Evolutionary conservation across 495 filamentous ascomycete species (phyloP).

Genomic region (Xylaria nigripes): DNA sequence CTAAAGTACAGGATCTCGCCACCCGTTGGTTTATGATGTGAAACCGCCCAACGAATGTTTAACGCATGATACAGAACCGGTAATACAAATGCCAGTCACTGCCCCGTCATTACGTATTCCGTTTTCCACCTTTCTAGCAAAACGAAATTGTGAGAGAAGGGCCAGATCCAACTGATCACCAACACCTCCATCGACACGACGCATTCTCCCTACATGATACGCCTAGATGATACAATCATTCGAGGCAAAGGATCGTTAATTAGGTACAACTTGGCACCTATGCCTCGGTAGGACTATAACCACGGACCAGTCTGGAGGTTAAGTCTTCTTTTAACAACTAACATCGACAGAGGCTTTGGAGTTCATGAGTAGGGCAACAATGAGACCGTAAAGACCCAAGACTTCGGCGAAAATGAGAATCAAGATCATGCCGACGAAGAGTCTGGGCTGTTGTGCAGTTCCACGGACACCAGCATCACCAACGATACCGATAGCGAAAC

Average conservation of each 20-base stretch:
- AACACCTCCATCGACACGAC: constrained; percentile 19
- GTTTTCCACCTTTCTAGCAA: constrained; percentile 21
- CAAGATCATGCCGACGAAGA: constrained; percentile 99
- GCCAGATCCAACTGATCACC: constrained; percentile 18
- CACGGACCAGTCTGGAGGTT: background rate
- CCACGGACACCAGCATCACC: constrained; percentile 98
- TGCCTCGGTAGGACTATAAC: constrained; percentile 8
- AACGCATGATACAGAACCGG: constrained; percentile 29
- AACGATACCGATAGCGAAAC: constrained; percentile 98
- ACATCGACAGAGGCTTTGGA: constrained; percentile 57
- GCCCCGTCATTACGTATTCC: constrained; percentile 35
- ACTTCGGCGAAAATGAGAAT: constrained; percentile 99
- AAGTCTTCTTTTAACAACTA: constrained; percentile 28
- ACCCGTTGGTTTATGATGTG: constrained; percentile 37
- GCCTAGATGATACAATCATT: background rate
- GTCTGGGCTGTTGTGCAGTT: constrained; percentile 91
- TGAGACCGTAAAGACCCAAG: constrained; percentile 96
- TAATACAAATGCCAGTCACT: constrained; percentile 35
- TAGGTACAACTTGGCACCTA: constrained; percentile 21
- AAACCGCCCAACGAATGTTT: constrained; percentile 25
- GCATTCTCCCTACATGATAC: constrained; percentile 19
- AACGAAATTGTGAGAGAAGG: constrained; percentile 1
- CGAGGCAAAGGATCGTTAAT: constrained; percentile 9
- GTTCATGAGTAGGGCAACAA: constrained; percentile 99
- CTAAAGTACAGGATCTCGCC: constrained; percentile 37